These are phyloP conservation scores for Pythium insidiosum DNA, from an alignment of 352 stramenopile species.

Conservation along the genomic window DNA sequence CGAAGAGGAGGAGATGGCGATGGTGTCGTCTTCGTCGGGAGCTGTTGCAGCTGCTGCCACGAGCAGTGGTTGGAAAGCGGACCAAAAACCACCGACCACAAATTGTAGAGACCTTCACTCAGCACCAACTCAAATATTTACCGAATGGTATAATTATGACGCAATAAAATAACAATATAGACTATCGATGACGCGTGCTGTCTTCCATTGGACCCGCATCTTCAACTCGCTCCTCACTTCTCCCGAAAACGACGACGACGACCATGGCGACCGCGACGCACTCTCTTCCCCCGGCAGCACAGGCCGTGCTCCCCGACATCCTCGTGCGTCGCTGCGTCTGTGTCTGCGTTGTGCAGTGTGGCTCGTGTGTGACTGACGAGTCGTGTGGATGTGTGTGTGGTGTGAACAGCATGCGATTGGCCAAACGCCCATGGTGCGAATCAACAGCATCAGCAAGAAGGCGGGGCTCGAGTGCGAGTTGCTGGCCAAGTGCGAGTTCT, in stretches of 20 bases:
- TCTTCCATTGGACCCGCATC: too few species aligned
- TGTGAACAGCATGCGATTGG: conserved; percentile 53
- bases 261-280: conserved; percentile 11
- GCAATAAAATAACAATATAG: too few species aligned
- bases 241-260: not conserved
- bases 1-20: too few species aligned
- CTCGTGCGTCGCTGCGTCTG: conserved; percentile 18
- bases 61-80: too few species aligned
- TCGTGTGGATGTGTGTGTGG: not conserved
- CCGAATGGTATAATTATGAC: too few species aligned
- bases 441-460: conserved; percentile 87
- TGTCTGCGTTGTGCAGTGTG: not conserved
- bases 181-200: too few species aligned
- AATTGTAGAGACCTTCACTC: too few species aligned
- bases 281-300: conserved; percentile 27
- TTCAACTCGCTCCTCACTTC: too few species aligned
- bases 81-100: too few species aligned
- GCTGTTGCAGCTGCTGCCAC: too few species aligned
- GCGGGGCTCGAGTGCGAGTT: conserved; percentile 85
- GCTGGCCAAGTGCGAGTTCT: conserved; percentile 95
- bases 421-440: conserved; percentile 91
- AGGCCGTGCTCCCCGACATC: conserved; percentile 54
- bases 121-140: too few species aligned
- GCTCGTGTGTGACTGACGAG: not conserved
- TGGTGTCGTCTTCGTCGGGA: too few species aligned